Conservation (phyloP, 352 stramenopile genomes). For the Phytophthora macrochlamydospora region DNA sequence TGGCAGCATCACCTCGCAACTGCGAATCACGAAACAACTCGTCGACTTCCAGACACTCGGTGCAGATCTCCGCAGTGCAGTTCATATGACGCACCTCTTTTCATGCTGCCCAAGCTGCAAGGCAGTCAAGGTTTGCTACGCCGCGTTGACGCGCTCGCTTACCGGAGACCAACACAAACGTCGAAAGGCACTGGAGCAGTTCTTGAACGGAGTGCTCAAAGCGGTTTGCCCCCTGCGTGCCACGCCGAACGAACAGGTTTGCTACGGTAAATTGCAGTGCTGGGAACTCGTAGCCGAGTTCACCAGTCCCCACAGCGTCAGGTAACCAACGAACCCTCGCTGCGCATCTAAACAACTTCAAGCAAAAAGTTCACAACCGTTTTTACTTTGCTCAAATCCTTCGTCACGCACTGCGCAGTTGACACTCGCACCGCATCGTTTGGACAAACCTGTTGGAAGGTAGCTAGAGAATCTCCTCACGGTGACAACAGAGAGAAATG, state of each 20-base stretch:
- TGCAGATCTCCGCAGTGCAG: background rate
- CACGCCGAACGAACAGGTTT: constrained; percentile 8
- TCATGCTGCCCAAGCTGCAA: constrained; percentile 15
- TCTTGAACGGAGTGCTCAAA: constrained; percentile 7
- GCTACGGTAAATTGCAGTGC: constrained; percentile 18
- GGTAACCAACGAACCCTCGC: background rate
- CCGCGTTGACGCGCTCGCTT: background rate
- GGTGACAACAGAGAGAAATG: too few species aligned
- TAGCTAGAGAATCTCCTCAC: too few species aligned
- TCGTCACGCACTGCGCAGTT: background rate
- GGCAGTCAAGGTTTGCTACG: constrained; percentile 2
- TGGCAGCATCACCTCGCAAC: background rate
- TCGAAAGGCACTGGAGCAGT: constrained; percentile 9
- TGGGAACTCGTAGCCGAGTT: constrained; percentile 12
- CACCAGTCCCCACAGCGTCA: background rate
- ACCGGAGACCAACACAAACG: background rate
- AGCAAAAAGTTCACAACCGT: background rate
- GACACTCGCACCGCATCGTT: too few species aligned
- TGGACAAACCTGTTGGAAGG: too few species aligned
- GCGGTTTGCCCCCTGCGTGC: constrained; percentile 1
- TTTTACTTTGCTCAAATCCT: too few species aligned
- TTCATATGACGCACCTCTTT: constrained; percentile 18
- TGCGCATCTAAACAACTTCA: background rate
- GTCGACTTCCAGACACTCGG: constrained; percentile 6
- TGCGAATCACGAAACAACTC: constrained; percentile 11